A percentile compares a stretch with the other conserved stretches of the same genome.
Conservation (phyloP, 768 basidiomycete species). For the Pholiota molesta region DNA sequence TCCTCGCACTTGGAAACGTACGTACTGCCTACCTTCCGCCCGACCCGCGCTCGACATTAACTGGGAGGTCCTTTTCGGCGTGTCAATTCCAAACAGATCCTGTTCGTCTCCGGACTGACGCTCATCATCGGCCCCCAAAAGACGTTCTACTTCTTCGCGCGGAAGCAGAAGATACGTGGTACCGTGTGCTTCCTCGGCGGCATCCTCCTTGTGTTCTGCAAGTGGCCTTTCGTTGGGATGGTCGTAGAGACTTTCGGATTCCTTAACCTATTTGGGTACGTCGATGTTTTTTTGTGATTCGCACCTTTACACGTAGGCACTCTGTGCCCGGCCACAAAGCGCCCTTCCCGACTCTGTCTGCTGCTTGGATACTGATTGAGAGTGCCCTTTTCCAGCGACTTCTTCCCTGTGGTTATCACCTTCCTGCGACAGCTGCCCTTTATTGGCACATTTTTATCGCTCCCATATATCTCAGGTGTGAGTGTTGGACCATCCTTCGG, state of each 20-base stretch:
- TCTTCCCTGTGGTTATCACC: slow-evolving; percentile 98
- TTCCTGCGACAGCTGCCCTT: slow-evolving; percentile 94
- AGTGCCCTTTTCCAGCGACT: slow-evolving; percentile 66
- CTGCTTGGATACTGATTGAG: background rate
- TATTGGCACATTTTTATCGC: slow-evolving; percentile 80
- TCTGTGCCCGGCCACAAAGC: slow-evolving; percentile 6
- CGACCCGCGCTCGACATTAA: background rate
- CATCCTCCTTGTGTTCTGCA: slow-evolving; percentile 90
- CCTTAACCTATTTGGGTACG: slow-evolving; percentile 94
- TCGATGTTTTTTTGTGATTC: background rate
- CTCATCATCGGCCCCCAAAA: slow-evolving; percentile 97
- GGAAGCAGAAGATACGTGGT: slow-evolving; percentile 93
- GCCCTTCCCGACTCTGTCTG: background rate
- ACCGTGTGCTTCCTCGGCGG: slow-evolving; percentile 88
- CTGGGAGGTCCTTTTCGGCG: background rate
- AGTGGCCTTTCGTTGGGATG: slow-evolving; percentile 94
- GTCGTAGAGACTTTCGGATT: slow-evolving; percentile 96
- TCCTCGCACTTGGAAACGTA: slow-evolving; percentile 97
- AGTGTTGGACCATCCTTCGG: slow-evolving; percentile 27
- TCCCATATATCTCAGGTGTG: slow-evolving; percentile 89
- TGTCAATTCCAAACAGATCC: slow-evolving; percentile 56
- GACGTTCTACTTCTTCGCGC: slow-evolving; percentile 97
- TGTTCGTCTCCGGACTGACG: slow-evolving; percentile 93
- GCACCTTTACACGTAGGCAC: slow-evolving; percentile 10
- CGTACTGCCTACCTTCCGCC: slow-evolving; percentile 5